phyloP scores from a whole-genome alignment of 305 asterid species.

The Stenogyne calaminthoides region DNA sequence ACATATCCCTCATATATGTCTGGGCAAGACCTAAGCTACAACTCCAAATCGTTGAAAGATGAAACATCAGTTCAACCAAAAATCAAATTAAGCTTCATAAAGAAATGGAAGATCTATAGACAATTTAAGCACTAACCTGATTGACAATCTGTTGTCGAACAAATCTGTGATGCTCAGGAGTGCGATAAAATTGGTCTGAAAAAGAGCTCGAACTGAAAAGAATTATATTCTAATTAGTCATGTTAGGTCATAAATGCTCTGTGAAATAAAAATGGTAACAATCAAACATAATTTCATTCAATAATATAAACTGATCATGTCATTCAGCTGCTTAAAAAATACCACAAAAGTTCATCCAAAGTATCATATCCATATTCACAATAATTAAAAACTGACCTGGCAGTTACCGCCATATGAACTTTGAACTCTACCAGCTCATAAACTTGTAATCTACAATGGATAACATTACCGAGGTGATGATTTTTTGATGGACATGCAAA shows the following conservation, averaged over 20 bases:
- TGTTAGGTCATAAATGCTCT: background rate
- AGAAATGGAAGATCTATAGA: background rate
- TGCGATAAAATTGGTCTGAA: constrained; percentile 93
- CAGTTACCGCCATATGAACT: constrained; percentile 95
- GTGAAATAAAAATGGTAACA: background rate
- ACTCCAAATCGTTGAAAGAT: constrained; percentile 36
- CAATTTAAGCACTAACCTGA: constrained; percentile 57
- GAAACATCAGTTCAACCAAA: constrained; percentile 32
- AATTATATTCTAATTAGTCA: constrained; percentile 24
- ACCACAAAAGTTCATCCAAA: background rate
- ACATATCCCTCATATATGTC: constrained; percentile 89
- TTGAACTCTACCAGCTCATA: constrained; percentile 84
- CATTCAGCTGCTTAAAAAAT: background rate
- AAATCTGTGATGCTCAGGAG: constrained; percentile 90
- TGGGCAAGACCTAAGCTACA: constrained; percentile 72
- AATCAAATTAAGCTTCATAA: constrained; percentile 5
- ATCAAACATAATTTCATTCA: background rate
- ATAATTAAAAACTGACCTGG: constrained; percentile 58
- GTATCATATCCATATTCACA: background rate
- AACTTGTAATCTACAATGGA: constrained; percentile 70
- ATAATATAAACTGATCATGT: background rate
- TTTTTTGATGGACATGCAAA: constrained; percentile 6
- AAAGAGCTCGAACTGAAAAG: constrained; percentile 81
- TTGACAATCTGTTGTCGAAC: constrained; percentile 84
- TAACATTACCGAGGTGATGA: constrained; percentile 33